Evolutionary conservation across 2,329 filamentous ascomycete genomes (phyloP).

Genomic region (Escovopsis weberi): DNA sequence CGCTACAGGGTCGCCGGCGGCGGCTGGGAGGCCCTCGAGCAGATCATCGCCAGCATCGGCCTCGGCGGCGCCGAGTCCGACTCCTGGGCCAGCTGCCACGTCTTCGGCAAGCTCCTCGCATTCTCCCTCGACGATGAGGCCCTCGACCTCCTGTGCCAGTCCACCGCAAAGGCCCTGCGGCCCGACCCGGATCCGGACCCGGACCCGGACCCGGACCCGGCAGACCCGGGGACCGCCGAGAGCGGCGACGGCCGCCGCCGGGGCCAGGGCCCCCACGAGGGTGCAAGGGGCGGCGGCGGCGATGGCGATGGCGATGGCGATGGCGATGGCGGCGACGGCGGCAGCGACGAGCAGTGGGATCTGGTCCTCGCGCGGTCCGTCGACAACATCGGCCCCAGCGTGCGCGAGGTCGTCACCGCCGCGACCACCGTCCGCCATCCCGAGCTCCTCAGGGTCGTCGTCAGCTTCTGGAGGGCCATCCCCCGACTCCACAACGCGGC

Average conservation of each 20-base stretch:
- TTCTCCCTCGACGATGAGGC: slow-evolving; percentile 70
- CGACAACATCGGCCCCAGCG: slow-evolving; percentile 23
- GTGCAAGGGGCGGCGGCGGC: too few species aligned
- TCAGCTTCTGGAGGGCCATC: slow-evolving; percentile 50
- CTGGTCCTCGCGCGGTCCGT: slow-evolving; percentile 22
- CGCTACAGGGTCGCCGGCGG: slow-evolving; percentile 57
- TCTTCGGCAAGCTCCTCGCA: slow-evolving; percentile 70
- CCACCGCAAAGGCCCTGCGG: slow-evolving; percentile 24
- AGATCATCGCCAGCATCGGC: slow-evolving; percentile 54
- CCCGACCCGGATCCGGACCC: slow-evolving; percentile 1
- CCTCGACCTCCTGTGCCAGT: slow-evolving; percentile 53
- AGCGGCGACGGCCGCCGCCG: slow-evolving; percentile 9
- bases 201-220: not conserved
- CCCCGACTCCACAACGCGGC: slow-evolving; percentile 30
- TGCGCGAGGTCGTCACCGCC: slow-evolving; percentile 34
- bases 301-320: too few species aligned
- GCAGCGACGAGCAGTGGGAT: slow-evolving; percentile 24
- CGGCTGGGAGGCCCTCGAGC: slow-evolving; percentile 66
- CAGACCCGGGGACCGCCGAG: slow-evolving; percentile 1
- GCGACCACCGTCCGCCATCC: slow-evolving; percentile 42
- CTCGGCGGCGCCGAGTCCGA: slow-evolving; percentile 53
- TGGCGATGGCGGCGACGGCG: slow-evolving; percentile 10
- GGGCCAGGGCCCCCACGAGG: too few species aligned
- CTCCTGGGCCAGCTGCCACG: slow-evolving; percentile 50
- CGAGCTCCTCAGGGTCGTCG: slow-evolving; percentile 47